phyloP scores from a whole-genome alignment of 1,284 basidiomycete genomes.

The Apiotrichum porosum region DNA sequence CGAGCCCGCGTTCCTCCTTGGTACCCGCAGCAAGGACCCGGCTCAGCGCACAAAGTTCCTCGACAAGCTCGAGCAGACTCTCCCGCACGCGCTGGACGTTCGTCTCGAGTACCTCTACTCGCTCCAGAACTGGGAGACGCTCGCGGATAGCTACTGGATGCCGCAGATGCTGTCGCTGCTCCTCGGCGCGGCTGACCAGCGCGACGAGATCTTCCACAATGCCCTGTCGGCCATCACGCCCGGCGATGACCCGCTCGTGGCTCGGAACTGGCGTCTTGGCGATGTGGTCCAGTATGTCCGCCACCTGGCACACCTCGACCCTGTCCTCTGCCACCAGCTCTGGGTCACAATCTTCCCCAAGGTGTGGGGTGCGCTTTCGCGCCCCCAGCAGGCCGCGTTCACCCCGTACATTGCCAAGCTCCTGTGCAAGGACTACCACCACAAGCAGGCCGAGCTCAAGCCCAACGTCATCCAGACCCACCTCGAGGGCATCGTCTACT shows the following conservation, averaged over 20 bases:
- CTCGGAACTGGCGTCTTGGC: slow-evolving; percentile 47
- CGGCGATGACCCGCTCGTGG: slow-evolving; percentile 21
- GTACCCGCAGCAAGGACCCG: slow-evolving; percentile 79
- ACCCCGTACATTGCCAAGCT: slow-evolving; percentile 86
- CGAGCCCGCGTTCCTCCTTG: slow-evolving; percentile 89
- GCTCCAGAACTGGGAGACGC: slow-evolving; percentile 91
- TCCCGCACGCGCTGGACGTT: slow-evolving; percentile 74
- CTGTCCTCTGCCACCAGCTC: slow-evolving; percentile 68
- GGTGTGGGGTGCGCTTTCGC: slow-evolving; percentile 79
- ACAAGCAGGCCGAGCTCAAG: slow-evolving; percentile 80
- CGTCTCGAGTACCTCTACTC: slow-evolving; percentile 88
- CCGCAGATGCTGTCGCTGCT: slow-evolving; percentile 86
- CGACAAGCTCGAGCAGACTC: slow-evolving; percentile 82
- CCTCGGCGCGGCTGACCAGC: slow-evolving; percentile 69
- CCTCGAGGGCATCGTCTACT: slow-evolving; percentile 76
- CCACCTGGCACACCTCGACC: slow-evolving; percentile 76
- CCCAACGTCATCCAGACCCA: slow-evolving; percentile 94
- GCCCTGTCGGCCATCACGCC: slow-evolving; percentile 19
- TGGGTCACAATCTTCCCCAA: slow-evolving; percentile 90
- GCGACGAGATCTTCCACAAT: slow-evolving; percentile 51
- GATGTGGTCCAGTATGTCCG: slow-evolving; percentile 72
- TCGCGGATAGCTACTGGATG: slow-evolving; percentile 94
- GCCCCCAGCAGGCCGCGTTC: slow-evolving; percentile 82
- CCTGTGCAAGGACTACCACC: slow-evolving; percentile 89
- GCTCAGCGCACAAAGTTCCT: slow-evolving; percentile 80